A percentile compares a stretch with the other conserved stretches of the same genome.
These are phyloP conservation scores for Coemansia sp. DNA, from an alignment of 192 early-diverging fungal species.

Conservation along the genomic window DNA sequence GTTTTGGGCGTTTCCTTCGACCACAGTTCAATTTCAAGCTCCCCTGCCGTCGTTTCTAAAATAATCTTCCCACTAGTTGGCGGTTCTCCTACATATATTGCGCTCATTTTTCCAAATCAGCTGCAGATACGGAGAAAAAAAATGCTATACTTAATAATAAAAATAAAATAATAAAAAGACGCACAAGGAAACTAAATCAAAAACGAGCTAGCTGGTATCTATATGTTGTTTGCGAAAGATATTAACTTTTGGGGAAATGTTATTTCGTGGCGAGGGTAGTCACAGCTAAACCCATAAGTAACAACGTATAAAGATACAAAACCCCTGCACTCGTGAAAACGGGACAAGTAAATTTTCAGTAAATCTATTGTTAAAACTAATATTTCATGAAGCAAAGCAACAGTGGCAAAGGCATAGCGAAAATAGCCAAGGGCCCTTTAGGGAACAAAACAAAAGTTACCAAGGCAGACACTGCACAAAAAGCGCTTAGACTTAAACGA, in stretches of 20 bases:
- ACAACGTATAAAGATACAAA: too few relatives aligned
- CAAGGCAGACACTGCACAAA: background rate
- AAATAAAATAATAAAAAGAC: background rate
- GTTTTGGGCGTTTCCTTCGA: constrained; percentile 90
- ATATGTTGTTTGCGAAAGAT: too few relatives aligned
- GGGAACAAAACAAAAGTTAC: background rate
- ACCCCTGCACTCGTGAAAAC: too few relatives aligned
- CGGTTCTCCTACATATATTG: constrained; percentile 50
- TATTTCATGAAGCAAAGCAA: background rate
- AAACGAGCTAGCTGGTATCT: background rate
- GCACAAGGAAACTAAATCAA: background rate
- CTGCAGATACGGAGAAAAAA: background rate
- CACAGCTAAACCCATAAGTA: too few relatives aligned
- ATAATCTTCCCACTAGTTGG: constrained; percentile 70
- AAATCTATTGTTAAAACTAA: background rate
- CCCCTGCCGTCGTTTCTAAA: constrained; percentile 80
- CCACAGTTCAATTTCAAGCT: constrained; percentile 92
- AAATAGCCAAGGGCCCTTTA: background rate
- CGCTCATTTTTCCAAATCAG: constrained; percentile 25
- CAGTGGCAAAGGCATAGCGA: background rate
- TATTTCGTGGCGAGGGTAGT: too few relatives aligned
- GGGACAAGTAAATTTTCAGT: too few relatives aligned
- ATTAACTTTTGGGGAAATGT: too few relatives aligned
- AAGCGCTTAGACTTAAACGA: constrained; percentile 22
- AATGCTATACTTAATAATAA: too few relatives aligned